Evolutionary conservation across 1,284 basidiomycete species (phyloP).

Genomic region (Inonotus hispidus): DNA sequence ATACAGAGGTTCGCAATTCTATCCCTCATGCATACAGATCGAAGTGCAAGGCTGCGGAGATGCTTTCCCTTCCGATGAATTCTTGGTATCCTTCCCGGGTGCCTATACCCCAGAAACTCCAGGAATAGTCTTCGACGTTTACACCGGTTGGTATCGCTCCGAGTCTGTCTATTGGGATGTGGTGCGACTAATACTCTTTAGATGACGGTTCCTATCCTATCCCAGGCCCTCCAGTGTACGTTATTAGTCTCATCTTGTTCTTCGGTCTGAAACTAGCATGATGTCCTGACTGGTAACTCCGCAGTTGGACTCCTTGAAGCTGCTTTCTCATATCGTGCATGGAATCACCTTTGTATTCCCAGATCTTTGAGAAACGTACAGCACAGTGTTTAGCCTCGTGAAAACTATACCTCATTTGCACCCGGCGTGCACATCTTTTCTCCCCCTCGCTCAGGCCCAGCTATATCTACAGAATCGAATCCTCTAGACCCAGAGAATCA

Average conservation of each 20-base stretch:
- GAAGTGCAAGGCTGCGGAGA: constrained; percentile 45
- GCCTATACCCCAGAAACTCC: constrained; percentile 45
- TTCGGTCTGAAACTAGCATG: not conserved
- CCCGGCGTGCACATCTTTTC: too few species aligned
- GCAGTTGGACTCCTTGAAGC: not conserved
- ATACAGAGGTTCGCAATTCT: constrained; percentile 33
- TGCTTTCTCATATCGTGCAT: too few species aligned
- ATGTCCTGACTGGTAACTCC: not conserved
- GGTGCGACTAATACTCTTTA: not conserved
- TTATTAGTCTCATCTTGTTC: not conserved
- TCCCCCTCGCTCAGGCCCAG: too few species aligned
- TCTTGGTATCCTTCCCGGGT: constrained; percentile 46
- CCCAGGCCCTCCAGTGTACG: constrained; percentile 22
- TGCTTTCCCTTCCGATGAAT: constrained; percentile 35
- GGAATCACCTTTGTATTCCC: not conserved
- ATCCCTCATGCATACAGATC: constrained; percentile 49
- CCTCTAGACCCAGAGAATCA: too few species aligned
- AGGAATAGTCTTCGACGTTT: constrained; percentile 38
- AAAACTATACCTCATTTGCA: too few species aligned
- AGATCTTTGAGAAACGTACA: not conserved
- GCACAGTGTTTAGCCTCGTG: not conserved
- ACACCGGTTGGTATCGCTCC: constrained; percentile 24
- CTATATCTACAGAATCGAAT: too few species aligned
- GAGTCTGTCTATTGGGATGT: not conserved
- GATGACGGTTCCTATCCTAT: constrained; percentile 20